Evolutionary conservation across 495 filamentous ascomycete species (phyloP), one percentile per base, ranked within the genome.

Genomic region (Elasticomyces elasticus): DNA sequence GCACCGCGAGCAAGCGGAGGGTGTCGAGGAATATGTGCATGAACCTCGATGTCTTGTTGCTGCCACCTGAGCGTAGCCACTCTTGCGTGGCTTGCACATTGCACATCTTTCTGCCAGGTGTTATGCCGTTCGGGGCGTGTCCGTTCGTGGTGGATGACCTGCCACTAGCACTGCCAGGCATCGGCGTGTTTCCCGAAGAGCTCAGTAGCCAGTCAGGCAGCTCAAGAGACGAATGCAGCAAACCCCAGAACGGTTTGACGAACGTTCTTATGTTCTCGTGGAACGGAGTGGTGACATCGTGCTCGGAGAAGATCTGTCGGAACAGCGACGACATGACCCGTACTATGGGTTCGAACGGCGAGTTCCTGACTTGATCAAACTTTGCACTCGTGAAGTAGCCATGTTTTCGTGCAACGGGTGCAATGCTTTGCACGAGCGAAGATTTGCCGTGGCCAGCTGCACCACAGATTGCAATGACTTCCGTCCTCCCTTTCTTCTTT

Each of bases 271-370:
- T 68, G 45, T 74, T 75, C 51, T 85, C 78, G 55, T 95, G 89
- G 60, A 94, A 92, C 3, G 84, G 76, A 0, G 85, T 94, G 1
- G 82, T 81, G 1, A 90, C 84, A 68, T 94, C 86, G 49, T 82
- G 83, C 64, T 95, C 89, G 0, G 87, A 90, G 71, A 91, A 94
- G 7, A 94, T 89, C 61, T 95, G 89, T 46, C 87, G 85, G 57
- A 95, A 85, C 5, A 94, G 71, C 35, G 85, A 89, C 5, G 86
- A 86, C 55, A 94, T 71, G 1, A 90, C 71, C 61, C 84, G 85
- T 2, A 92, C 74, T 35, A 94, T 77, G 0, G 89, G 86, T 26
- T 89, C 87, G 64, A 91, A 95, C 2, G 89, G 86, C 0, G 84
- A 82, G 52, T 79, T 79, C 66, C 83, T 80, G 3, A 85, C 80